A percentile compares a stretch with the other conserved stretches of the same genome.
phyloP scores from a whole-genome alignment of 2,329 filamentous ascomycete species.

The Arthrinium phaeospermum region DNA sequence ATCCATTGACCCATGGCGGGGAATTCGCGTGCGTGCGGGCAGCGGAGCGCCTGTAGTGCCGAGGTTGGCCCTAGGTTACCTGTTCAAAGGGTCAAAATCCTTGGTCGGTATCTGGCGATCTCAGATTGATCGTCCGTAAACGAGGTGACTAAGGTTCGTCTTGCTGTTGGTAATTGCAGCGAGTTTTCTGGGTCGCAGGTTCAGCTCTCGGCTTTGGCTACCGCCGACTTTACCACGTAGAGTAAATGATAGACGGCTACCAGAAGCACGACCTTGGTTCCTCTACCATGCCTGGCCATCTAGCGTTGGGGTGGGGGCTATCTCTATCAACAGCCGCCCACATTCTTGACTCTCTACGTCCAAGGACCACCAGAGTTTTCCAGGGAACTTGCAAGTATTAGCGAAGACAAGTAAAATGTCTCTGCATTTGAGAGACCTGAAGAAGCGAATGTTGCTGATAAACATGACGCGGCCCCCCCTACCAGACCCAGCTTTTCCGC shows the following conservation, averaged over 20 bases:
- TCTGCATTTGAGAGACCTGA: background rate
- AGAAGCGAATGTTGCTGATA: background rate
- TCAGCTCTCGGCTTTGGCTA: constrained; percentile 7
- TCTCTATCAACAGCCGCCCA: background rate
- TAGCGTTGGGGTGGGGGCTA: background rate
- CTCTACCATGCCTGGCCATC: background rate
- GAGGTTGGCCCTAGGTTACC: constrained; percentile 7
- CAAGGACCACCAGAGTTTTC: constrained; percentile 2
- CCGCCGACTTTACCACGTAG: background rate
- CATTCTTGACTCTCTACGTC: background rate
- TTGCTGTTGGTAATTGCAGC: background rate
- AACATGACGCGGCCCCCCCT: constrained; percentile 14
- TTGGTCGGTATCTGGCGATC: constrained; percentile 8
- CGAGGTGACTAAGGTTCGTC: background rate
- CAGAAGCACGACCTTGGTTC: background rate
- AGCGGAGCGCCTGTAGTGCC: background rate
- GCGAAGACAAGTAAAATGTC: background rate
- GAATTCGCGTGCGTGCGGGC: background rate
- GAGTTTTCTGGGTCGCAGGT: background rate
- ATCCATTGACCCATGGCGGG: background rate
- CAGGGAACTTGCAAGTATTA: constrained; percentile 2
- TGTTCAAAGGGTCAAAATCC: background rate
- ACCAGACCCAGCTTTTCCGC: constrained; percentile 4
- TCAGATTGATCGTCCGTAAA: constrained; percentile 2
- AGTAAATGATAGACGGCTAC: constrained; percentile 2